Conservation (phyloP, 2,329 filamentous ascomycete genomes). For the Fusarium nelsonii region DNA sequence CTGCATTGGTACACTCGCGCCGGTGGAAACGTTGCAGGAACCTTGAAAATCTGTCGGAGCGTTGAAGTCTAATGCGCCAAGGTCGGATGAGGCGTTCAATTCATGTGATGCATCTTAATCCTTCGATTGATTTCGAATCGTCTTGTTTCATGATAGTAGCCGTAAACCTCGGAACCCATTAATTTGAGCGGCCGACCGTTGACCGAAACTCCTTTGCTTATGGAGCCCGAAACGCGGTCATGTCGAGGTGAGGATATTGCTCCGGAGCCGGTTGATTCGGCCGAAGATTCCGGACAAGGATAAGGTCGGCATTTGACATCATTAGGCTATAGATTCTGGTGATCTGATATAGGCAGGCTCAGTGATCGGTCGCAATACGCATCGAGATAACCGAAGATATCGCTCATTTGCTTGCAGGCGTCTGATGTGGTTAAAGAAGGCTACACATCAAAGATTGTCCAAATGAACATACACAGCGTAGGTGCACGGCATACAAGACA, state of each 20-base stretch:
- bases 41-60: background rate
- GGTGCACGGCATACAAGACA: no score
- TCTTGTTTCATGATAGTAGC: background rate
- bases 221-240: background rate
- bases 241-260: background rate
- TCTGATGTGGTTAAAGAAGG: no score
- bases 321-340: background rate
- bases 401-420: no score
- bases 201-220: background rate
- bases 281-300: background rate
- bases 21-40: conserved; percentile 1
- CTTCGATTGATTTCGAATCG: background rate
- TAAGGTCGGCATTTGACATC: background rate
- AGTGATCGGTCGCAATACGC: background rate
- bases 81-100: background rate
- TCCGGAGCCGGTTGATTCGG: conserved; percentile 10
- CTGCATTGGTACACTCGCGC: conserved; percentile 23
- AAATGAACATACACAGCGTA: background rate
- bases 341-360: background rate
- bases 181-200: conserved; percentile 8
- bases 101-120: background rate
- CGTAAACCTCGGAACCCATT: background rate
- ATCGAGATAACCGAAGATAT: background rate
- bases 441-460: background rate
- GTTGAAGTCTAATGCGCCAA: conserved; percentile 6